Evolutionary conservation across 257 asterid species (phyloP), one percentile per base, ranked within the genome.

Genomic region (Agastache rugosa): DNA sequence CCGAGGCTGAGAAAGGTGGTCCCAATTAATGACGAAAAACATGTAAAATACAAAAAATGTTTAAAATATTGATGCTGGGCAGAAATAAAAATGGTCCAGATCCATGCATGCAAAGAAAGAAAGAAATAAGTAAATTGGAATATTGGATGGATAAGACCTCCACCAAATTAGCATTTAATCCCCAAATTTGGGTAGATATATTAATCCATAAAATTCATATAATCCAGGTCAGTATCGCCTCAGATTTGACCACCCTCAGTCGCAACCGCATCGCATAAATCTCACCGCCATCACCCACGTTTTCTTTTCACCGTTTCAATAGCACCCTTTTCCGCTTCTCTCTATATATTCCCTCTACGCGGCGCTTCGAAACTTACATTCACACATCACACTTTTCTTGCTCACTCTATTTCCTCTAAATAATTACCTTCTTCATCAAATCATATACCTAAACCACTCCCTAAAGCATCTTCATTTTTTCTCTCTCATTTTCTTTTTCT

Each of bases 161-260:
- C 82, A 78, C 82, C 78, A 16, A 67, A 73, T 72, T 39, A 58
- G 64, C 67, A 78, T 35, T 78, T 34, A 15, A 1, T 16, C 54
- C 7, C 55, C 55, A 6, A 5, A 1, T 3, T n/a, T 14, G 8
- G 19, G 11, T 15, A 23, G 29, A 0, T 12, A 12, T 12, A 75
- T 58, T 69, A 69, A 76, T 76, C 75, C 64, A 14, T 9, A 6
- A 37, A 37, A 37, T 37, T 6, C 7, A 44, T 31, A 14, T 8
- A 9, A 62, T 54, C 78, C 78, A 78, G 61, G 71, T 78, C 82
- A 78, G 71, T 4, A 41, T 50, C 12, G 72, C 67, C 67, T 78
- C 82, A 67, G 78, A 50, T 63, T 78, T 60, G 77, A 67, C 75
- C 67, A n/a, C 5, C 68, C 76, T n/a, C 47, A 70, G 77, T 63